Evolutionary conservation across 73 alveolate genomes (phyloP), one percentile per base, ranked within the genome.

Genomic region (Durusdinium trenchii): DNA sequence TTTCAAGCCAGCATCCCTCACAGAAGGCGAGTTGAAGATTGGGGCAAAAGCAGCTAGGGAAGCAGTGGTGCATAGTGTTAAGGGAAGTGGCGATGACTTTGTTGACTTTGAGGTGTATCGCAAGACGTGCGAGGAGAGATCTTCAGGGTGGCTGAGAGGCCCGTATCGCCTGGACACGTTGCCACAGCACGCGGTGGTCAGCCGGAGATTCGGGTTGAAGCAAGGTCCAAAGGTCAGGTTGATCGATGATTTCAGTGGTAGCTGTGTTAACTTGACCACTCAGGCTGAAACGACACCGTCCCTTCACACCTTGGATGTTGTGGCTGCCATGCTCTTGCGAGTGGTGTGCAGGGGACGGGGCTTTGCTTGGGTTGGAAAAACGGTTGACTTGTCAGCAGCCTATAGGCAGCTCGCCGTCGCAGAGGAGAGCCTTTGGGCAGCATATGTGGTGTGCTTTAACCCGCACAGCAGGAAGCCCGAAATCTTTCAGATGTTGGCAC

Each of bases 391-490:
- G 2, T 43, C 46, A 81, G 14, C 67, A 4, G 91, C 91, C 3
- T 81, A 81, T 28, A 3, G 91, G 30, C 91, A 81, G 46, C 67
- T 81, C 20, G 91, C 64, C 67, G 30, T 81, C 46, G 16, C 67
- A 1, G 64, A 47, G 1, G 30, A 47, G 28, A 35, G 42, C 9
- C 6, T 12, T 64, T 43, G 64, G 36, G 54, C 40, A 40, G 43
- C 91, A 12, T 81, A 46, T 46, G 9, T 81, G 28, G 64, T 67
- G 20, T 45, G 43, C 12, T 81, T 16, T 36, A 46, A 81, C 69
- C 91, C 91, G 10, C 4, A 4, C 48, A n/a, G 14, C 1, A 50
- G 32, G 47, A 28, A 35, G 47, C 91, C 91, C 3, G 32, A 46
- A 46, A 46, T 81, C 30, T 81, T 47, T 46, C 60, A 23, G 2